phyloP scores from a whole-genome alignment of 139 green algal species.

The Auxenochlorella pyrenoidosa region DNA sequence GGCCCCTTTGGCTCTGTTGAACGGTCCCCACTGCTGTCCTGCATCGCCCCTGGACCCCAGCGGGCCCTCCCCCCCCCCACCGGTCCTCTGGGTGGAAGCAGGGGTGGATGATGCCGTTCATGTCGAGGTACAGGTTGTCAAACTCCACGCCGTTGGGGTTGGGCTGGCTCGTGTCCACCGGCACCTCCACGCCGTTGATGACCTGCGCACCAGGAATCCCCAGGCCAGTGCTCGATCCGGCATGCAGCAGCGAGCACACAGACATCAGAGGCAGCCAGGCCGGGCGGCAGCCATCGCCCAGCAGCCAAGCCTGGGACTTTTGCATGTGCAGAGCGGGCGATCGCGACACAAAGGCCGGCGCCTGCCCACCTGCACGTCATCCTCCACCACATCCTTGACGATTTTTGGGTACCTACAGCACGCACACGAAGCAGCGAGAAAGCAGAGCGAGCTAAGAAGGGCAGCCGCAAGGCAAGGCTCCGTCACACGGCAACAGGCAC shows the following conservation, averaged over 20 bases:
- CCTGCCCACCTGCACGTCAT: conserved; percentile 55
- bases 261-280: background rate
- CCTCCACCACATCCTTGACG: conserved; percentile 93
- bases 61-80: conserved; percentile 38
- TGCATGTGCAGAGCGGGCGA: no score
- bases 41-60: no score
- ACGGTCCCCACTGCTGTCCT: no score
- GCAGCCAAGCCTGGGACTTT: background rate
- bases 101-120: conserved; percentile 99
- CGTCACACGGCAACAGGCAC: no score
- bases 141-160: conserved; percentile 99
- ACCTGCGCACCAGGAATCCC: conserved; percentile 52
- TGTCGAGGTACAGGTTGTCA: conserved; percentile 98
- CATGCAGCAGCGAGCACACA: background rate
- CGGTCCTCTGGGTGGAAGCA: conserved; percentile 99
- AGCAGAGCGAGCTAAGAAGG: no score
- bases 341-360: no score
- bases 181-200: conserved; percentile 85
- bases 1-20: no score
- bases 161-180: conserved; percentile 87
- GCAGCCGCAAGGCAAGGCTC: no score
- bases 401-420: conserved; percentile 93
- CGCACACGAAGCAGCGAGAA: background rate
- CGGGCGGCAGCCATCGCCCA: background rate
- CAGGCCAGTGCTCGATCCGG: background rate